Evolutionary conservation across 148 eudicot species (phyloP).

Genomic region (Persicaria tinctoria): DNA sequence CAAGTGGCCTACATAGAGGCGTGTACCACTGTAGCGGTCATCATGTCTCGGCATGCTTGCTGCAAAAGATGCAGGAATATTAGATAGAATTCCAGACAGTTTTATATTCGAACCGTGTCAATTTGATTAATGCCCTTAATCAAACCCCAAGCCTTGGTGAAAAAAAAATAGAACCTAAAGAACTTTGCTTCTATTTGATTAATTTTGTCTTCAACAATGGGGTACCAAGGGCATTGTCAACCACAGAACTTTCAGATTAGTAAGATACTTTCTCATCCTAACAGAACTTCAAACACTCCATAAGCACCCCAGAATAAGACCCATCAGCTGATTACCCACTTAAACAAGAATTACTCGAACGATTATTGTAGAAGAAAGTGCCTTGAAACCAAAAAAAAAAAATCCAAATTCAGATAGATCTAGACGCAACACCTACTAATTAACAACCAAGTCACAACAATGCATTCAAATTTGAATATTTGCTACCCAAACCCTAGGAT

Average conservation of each 20-base stretch:
- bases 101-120: not conserved
- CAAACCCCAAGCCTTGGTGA: not conserved
- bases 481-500: not conserved
- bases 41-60: slow-evolving; percentile 12
- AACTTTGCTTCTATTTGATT: not conserved
- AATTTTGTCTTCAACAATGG: not conserved
- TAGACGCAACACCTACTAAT: not conserved
- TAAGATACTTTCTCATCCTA: not conserved
- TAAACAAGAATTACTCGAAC: too few relatives aligned
- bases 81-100: not conserved
- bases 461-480: not conserved
- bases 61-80: not conserved
- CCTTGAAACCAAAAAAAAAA: not conserved
- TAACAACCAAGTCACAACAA: not conserved
- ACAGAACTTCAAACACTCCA: not conserved
- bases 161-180: not conserved
- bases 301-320: not conserved
- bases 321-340: not conserved
- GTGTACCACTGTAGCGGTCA: slow-evolving; percentile 12
- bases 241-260: not conserved
- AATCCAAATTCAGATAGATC: not conserved
- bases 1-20: slow-evolving; percentile 15
- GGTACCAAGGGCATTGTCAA: not conserved
- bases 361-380: not conserved
- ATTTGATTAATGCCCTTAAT: not conserved